phyloP scores from a whole-genome alignment of 192 early-diverging fungal genomes.

The Dissophora globulifera region DNA sequence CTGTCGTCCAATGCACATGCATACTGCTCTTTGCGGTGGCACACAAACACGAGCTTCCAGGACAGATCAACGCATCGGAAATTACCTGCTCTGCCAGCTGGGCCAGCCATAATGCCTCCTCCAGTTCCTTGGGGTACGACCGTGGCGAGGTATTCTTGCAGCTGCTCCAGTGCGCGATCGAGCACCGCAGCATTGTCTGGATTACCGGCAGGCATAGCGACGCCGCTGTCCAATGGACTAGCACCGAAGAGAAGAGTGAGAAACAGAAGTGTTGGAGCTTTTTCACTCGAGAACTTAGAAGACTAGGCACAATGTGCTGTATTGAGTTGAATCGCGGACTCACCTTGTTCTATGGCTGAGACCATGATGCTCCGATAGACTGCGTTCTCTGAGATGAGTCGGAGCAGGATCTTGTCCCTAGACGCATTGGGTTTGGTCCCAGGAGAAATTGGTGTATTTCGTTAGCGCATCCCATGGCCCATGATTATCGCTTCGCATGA shows the following conservation, averaged over 20 bases:
- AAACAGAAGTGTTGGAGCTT: no score
- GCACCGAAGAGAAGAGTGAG: no score
- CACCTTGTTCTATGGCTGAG: conserved; percentile 29
- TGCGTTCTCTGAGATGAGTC: conserved; percentile 36
- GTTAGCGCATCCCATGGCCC: no score
- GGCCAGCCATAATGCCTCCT: conserved; percentile 33
- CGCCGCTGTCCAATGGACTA: conserved; percentile 12
- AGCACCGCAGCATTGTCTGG: conserved; percentile 40
- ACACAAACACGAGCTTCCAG: neutral
- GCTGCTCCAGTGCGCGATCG: conserved; percentile 39
- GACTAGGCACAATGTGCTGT: no score
- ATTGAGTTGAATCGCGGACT: no score
- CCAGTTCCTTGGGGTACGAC: conserved; percentile 45
- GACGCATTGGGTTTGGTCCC: no score
- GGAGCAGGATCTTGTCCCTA: conserved; percentile 41
- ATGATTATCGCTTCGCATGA: neutral
- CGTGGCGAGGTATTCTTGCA: conserved; percentile 31
- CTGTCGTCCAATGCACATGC: neutral
- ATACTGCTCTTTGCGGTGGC: neutral
- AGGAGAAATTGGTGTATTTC: no score
- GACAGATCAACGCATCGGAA: neutral
- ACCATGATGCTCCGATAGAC: conserved; percentile 36
- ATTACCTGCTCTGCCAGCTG: conserved; percentile 40
- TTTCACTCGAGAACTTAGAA: no score
- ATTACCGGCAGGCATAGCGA: conserved; percentile 35